Evolutionary conservation across 2,329 filamentous ascomycete genomes (phyloP).

Genomic region (Fusarium xylarioides): DNA sequence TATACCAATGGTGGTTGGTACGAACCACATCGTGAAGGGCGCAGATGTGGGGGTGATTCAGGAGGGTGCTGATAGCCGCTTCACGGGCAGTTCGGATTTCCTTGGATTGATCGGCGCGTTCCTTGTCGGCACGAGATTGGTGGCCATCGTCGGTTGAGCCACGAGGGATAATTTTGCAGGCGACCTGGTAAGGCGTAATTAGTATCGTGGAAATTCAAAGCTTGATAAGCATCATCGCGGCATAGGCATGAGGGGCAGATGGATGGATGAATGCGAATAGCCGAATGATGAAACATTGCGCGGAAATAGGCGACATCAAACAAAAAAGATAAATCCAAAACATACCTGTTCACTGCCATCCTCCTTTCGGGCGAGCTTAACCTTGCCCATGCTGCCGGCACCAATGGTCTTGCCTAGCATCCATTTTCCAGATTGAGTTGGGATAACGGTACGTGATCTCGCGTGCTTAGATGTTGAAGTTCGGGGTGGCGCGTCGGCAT

Average conservation of each 20-base stretch:
- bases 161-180: conserved; percentile 95
- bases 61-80: conserved; percentile 92
- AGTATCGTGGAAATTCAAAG: conserved; percentile 18
- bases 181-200: conserved; percentile 64
- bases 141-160: conserved; percentile 88
- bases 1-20: conserved; percentile 99
- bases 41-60: conserved; percentile 96
- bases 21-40: conserved; percentile 94
- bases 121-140: conserved; percentile 75
- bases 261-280: background rate
- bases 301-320: background rate
- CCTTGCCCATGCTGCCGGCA: conserved; percentile 98
- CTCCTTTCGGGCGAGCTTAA: conserved; percentile 91
- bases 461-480: conserved; percentile 58
- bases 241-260: conserved; percentile 22
- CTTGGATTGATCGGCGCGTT: conserved; percentile 94
- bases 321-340: conserved; percentile 21
- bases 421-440: conserved; percentile 91
- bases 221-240: background rate
- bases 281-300: background rate
- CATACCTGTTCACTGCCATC: conserved; percentile 90
- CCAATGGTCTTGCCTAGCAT: conserved; percentile 96
- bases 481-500: conserved; percentile 49
- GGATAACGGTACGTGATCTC: conserved; percentile 81
- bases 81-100: conserved; percentile 95